Evolutionary conservation across 306 rosid species (phyloP).

Genomic region (Delonix regia): DNA sequence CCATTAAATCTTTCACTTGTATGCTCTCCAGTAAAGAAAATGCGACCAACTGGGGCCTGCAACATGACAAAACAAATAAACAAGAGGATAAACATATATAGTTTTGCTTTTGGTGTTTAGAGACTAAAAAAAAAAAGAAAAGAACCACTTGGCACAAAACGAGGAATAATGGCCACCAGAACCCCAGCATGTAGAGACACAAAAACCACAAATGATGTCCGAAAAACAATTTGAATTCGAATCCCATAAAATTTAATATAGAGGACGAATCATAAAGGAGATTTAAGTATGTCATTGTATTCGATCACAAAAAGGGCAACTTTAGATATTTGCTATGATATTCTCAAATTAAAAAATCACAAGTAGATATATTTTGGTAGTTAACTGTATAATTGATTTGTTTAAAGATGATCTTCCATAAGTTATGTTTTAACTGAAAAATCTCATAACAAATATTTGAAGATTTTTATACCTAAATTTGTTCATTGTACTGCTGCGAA

Average conservation of each 20-base stretch:
- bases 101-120: neutral
- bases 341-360: neutral
- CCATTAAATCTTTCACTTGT: conserved; percentile 87
- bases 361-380: neutral
- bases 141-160: neutral
- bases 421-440: neutral
- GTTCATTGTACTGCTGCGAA: neutral
- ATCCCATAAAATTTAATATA: conserved; percentile 11
- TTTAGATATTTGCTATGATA: neutral
- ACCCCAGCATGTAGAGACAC: neutral
- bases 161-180: conserved; percentile 1
- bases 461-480: neutral
- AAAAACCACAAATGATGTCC: neutral
- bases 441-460: neutral
- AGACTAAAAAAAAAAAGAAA: neutral
- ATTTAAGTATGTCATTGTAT: conserved; percentile 11
- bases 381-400: neutral
- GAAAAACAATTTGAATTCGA: conserved; percentile 14
- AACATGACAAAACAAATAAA: conserved; percentile 8
- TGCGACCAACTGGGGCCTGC: conserved; percentile 83
- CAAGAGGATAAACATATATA: neutral
- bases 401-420: neutral
- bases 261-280: neutral
- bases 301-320: neutral
- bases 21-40: conserved; percentile 91